Evolutionary conservation across 139 green algal species (phyloP).

Genomic region (Chlorella sorokiniana): DNA sequence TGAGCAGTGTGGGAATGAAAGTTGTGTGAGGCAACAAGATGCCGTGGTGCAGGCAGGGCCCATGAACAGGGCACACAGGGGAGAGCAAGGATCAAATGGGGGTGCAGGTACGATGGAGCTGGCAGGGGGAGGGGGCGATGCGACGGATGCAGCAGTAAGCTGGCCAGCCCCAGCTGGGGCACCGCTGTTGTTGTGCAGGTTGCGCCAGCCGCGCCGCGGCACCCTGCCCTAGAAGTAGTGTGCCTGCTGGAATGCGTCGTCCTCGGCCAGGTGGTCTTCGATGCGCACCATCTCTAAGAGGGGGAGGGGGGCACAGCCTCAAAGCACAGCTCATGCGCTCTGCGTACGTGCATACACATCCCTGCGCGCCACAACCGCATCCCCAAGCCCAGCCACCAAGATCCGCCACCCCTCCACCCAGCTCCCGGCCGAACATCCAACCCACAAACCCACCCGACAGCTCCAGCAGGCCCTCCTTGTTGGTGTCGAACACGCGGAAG

Average conservation of each 20-base stretch:
- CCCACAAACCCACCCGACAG: neutral
- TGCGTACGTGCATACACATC: neutral
- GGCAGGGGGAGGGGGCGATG: too few relatives aligned
- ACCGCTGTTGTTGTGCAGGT: too few relatives aligned
- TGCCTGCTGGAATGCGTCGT: neutral
- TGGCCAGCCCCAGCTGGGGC: too few relatives aligned
- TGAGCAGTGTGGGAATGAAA: too few relatives aligned
- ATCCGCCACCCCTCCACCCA: too few relatives aligned
- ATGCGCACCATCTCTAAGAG: slow-evolving; percentile 31
- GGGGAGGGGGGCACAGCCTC: neutral
- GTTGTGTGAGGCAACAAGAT: too few relatives aligned
- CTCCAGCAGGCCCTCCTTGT: slow-evolving; percentile 45
- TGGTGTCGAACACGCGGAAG: slow-evolving; percentile 53
- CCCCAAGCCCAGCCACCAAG: neutral
- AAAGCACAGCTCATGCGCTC: neutral
- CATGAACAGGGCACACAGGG: too few relatives aligned
- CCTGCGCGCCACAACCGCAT: neutral
- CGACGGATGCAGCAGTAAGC: too few relatives aligned
- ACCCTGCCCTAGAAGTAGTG: neutral
- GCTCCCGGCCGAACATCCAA: neutral
- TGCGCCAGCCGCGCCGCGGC: too few relatives aligned
- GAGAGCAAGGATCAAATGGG: too few relatives aligned
- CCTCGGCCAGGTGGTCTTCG: slow-evolving; percentile 41
- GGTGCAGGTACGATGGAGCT: too few relatives aligned
- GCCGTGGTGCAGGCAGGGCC: too few relatives aligned